Evolutionary conservation across 2,329 filamentous ascomycete species (phyloP).

Genomic region (Venturia oleaginea): DNA sequence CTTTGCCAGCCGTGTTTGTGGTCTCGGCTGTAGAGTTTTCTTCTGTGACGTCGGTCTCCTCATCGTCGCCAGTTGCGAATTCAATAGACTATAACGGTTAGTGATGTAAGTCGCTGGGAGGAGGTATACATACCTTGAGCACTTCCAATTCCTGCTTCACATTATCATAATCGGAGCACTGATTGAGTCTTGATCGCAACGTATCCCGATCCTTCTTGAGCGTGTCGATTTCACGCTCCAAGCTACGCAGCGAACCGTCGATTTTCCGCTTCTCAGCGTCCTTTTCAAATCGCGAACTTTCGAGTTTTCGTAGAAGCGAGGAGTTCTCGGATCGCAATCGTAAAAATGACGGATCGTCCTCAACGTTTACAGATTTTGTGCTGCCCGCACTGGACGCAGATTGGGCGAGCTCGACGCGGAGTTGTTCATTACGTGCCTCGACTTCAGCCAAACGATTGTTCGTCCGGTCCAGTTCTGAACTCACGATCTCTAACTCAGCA

Average conservation of each 20-base stretch:
- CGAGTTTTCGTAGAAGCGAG: constrained; percentile 78
- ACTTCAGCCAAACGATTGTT: constrained; percentile 80
- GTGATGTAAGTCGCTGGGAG: neutral
- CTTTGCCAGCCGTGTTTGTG: constrained; percentile 45
- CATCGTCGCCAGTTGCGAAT: constrained; percentile 77
- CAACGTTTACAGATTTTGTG: constrained; percentile 48
- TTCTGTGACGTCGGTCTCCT: constrained; percentile 46
- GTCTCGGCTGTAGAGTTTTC: constrained; percentile 26
- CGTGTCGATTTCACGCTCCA: constrained; percentile 68
- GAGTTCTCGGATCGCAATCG: constrained; percentile 89
- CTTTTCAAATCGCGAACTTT: constrained; percentile 72
- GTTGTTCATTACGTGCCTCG: constrained; percentile 86
- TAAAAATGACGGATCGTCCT: constrained; percentile 85
- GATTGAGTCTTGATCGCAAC: constrained; percentile 72
- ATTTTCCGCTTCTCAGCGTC: constrained; percentile 70
- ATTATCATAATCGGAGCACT: constrained; percentile 91
- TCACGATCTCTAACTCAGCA: constrained; percentile 89
- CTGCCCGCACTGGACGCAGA: constrained; percentile 60
- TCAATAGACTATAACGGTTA: constrained; percentile 62
- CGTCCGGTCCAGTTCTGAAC: constrained; percentile 82
- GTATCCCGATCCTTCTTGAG: constrained; percentile 73
- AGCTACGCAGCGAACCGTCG: constrained; percentile 64
- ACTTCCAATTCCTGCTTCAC: constrained; percentile 94
- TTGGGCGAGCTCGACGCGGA: constrained; percentile 84
- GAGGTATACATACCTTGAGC: constrained; percentile 51